A percentile compares a stretch with the other conserved stretches of the same genome.
These are phyloP conservation scores for Amphichorda felina DNA, from an alignment of 2,329 filamentous ascomycete genomes.

Conservation along the genomic window DNA sequence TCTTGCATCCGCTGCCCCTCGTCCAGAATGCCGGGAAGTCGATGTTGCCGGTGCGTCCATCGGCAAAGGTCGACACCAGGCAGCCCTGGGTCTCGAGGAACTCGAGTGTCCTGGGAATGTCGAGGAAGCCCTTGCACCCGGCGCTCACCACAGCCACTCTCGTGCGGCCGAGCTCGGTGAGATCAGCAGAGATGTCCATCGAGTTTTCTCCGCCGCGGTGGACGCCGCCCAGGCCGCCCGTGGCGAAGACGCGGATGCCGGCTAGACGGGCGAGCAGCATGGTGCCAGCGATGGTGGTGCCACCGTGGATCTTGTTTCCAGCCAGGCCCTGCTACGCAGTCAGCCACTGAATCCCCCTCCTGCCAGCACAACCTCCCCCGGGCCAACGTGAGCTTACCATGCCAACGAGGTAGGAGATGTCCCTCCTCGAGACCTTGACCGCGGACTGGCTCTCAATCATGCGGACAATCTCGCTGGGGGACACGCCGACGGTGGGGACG, in stretches of 20 bases:
- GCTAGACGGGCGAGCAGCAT: slow-evolving; percentile 81
- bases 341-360: slow-evolving; percentile 5
- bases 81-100: slow-evolving; percentile 61
- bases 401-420: slow-evolving; percentile 72
- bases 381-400: slow-evolving; percentile 38
- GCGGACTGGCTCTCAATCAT: slow-evolving; percentile 60
- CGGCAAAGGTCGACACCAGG: slow-evolving; percentile 79
- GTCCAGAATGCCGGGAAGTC: slow-evolving; percentile 93
- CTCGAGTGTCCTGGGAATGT: slow-evolving; percentile 83
- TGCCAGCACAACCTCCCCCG: not conserved
- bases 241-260: slow-evolving; percentile 87
- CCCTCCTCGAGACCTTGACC: slow-evolving; percentile 75
- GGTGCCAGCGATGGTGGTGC: slow-evolving; percentile 87
- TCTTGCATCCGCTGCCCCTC: slow-evolving; percentile 71
- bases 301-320: slow-evolving; percentile 65
- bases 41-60: slow-evolving; percentile 58
- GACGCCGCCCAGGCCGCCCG: slow-evolving; percentile 87
- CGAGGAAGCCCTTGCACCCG: slow-evolving; percentile 92
- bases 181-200: slow-evolving; percentile 90
- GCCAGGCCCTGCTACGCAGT: slow-evolving; percentile 40
- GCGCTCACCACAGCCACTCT: slow-evolving; percentile 79
- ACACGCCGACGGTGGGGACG: slow-evolving; percentile 68
- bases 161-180: slow-evolving; percentile 86
- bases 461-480: slow-evolving; percentile 56
- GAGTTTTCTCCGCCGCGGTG: slow-evolving; percentile 78